These are phyloP conservation scores for Phalaenopsis hybrid DNA, from an alignment of 116 monocot species.

Conservation along the genomic window DNA sequence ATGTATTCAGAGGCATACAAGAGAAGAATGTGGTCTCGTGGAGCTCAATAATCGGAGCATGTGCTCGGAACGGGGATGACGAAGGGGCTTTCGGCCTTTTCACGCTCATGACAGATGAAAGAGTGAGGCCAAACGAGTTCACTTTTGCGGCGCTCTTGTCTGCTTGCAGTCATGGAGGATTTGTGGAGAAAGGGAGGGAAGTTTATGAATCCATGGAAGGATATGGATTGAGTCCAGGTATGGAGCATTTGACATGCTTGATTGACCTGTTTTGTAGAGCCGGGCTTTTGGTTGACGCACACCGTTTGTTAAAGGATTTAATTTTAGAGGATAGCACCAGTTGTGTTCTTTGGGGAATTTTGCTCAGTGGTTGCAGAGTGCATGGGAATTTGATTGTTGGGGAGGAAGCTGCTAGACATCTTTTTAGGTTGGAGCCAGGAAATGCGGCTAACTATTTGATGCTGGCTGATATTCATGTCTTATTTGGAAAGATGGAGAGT, in stretches of 20 bases:
- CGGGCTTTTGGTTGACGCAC: conserved; percentile 44
- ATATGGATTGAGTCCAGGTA: conserved; percentile 38
- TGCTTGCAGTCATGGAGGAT: conserved; percentile 64
- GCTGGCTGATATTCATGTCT: conserved; percentile 54
- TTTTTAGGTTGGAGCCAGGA: conserved; percentile 42
- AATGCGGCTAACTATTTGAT: conserved; percentile 66
- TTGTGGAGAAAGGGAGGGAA: conserved; percentile 37
- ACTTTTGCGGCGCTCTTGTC: conserved; percentile 67
- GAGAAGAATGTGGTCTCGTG: conserved; percentile 69
- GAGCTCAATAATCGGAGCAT: conserved; percentile 69
- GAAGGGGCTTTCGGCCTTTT: conserved; percentile 41
- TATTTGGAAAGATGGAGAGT: conserved; percentile 36
- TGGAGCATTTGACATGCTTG: conserved; percentile 59
- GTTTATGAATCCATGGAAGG: conserved; percentile 49
- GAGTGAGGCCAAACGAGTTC: conserved; percentile 41
- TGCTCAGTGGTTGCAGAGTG: conserved; percentile 58
- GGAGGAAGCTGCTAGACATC: conserved; percentile 36
- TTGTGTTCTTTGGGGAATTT: conserved; percentile 45
- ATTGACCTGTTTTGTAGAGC: conserved; percentile 52
- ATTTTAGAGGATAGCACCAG: neutral
- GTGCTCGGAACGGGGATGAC: conserved; percentile 40
- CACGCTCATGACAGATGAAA: conserved; percentile 30
- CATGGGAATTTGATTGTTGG: conserved; percentile 40
- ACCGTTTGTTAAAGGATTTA: conserved; percentile 27
- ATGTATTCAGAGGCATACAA: conserved; percentile 34